Base-by-base conservation (phyloP, 129 eudicot genomes). In the Tanacetum coccineum region DNA sequence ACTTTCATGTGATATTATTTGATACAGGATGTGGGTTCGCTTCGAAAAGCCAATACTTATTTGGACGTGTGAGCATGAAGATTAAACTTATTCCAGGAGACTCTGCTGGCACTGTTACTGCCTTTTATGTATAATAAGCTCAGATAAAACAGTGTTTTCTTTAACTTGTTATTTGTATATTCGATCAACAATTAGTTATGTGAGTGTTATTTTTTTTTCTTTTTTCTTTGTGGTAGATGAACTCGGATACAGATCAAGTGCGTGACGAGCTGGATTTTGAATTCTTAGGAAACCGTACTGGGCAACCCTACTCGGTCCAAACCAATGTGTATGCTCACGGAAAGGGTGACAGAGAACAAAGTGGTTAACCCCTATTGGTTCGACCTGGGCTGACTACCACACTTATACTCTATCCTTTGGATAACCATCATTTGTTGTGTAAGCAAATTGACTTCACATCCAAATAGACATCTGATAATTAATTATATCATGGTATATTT, bases 341-440 rank as follows among this genome's bases (percentile, higher is more conserved):
- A 28, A 88, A 85, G 64, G 98, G 98, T 57, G 87, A 91, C 22
- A 74, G 82, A 57, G 98, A 91, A 79, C 96, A 91, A 63, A 83
- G 98, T n/a, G 73, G 67, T 91, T 48, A 91, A 91, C 80, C 94
- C 87, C n/a, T n/a, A n/a, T 17, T 91, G 98, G 98, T 91, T 91
- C 47, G 96, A 91, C 98, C 98, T 3, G 80, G 0, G 83, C 81
- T 0, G 96, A 78, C 44, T 91, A 64, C 69, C 98, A 91, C 80
- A 79, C 86, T 12, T n/a, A n/a, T 91, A 91, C 74, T 13, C 81
- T 50, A 91, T 91, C 45, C 6, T 81, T 3, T 91, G 98, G 98
- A n/a, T n/a, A 91, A 85, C 81, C 98, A 85, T 78, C 73, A 66
- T 26, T 87, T 54, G 74, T 82, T 59, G 83, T 78, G 98, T 91